phyloP scores from a whole-genome alignment of 192 early-diverging fungal genomes.

The Backusella westeae region DNA sequence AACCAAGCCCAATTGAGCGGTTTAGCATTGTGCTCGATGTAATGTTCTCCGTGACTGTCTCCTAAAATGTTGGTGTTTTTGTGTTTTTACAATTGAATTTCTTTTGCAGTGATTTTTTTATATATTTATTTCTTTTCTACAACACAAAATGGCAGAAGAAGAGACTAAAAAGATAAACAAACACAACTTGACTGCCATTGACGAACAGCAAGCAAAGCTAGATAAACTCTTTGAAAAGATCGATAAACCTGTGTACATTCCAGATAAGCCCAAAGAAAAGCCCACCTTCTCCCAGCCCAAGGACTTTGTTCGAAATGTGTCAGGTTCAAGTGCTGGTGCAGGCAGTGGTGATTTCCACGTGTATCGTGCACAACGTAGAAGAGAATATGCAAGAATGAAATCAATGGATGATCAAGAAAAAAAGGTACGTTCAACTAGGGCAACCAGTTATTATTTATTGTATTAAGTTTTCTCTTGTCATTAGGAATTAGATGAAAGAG shows the following conservation, averaged over 20 bases:
- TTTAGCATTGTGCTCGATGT: too few relatives aligned
- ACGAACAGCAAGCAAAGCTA: conserved; percentile 58
- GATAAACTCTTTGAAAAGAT: conserved; percentile 74
- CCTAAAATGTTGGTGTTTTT: not conserved
- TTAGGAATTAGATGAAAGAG: conserved; percentile 57
- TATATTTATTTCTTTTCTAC: not conserved
- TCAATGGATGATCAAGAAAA: conserved; percentile 70
- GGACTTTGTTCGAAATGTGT: conserved; percentile 88
- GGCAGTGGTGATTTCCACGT: conserved; percentile 97
- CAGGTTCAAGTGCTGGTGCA: conserved; percentile 92
- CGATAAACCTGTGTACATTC: conserved; percentile 79
- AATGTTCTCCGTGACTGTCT: not conserved
- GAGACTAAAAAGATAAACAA: conserved; percentile 24
- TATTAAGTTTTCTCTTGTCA: not conserved
- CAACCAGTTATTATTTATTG: not conserved
- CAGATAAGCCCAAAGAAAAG: conserved; percentile 53
- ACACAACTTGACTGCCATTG: conserved; percentile 47
- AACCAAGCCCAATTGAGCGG: too few relatives aligned
- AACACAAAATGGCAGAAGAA: conserved; percentile 6
- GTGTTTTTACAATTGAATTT: not conserved
- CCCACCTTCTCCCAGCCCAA: conserved; percentile 57
- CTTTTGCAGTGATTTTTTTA: not conserved
- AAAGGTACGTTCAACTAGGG: conserved; percentile 48
- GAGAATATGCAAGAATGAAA: conserved; percentile 82
- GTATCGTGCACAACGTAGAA: conserved; percentile 80